Base-by-base conservation (phyloP, 108 stramenopile genomes). In the Cyclotella atomus region DNA sequence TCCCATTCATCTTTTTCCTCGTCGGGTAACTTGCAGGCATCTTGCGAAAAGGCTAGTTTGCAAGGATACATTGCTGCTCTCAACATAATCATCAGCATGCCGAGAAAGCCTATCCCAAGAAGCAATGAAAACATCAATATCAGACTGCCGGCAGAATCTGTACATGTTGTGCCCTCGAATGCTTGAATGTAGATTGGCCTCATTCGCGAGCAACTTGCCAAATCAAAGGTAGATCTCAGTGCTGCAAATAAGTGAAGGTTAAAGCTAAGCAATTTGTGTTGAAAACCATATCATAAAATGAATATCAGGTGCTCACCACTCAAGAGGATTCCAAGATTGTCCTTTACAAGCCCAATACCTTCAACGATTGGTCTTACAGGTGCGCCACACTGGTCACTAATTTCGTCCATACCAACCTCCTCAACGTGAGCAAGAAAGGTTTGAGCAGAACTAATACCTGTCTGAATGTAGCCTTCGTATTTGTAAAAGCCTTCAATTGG, bases 401-500 rank as follows among this genome's bases (percentile, higher is more conserved):
- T 73, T 41, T 60, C 23, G 15, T 67, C 66, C 16, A 63, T 54
- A 15, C 71, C 79, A 55, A 73, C 55, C 38, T 68, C 79, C 17
- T 80, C 59, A 43, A 49, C 25, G n/a, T 72, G 27, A 0, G 56
- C 30, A 2, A 80, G 34, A 32, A 80, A 73, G 3, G 33, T 52
- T 41, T 72, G 32, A 50, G 65, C 71, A 12, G 60, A 61, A 32
- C 28, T 29, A 36, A 80, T 73, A 10, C 71, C 71, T 46, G 44
- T 68, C 57, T 73, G 79, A 32, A 80, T 54, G 57, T 41, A 23
- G 34, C 73, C 71, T 55, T 80, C 79, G 59, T 80, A 80, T 53
- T 67, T 28, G 50, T 80, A 80, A 46, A 73, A 63, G 21, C 41
- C 46, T 33, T 35, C 25, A 0, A 80, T 72, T 28, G 79, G 79